Percentiles rank a stretch among this genome's conserved stretches.
Conservation (phyloP, 345 rosid species). For the Trapa bicornis region DNA sequence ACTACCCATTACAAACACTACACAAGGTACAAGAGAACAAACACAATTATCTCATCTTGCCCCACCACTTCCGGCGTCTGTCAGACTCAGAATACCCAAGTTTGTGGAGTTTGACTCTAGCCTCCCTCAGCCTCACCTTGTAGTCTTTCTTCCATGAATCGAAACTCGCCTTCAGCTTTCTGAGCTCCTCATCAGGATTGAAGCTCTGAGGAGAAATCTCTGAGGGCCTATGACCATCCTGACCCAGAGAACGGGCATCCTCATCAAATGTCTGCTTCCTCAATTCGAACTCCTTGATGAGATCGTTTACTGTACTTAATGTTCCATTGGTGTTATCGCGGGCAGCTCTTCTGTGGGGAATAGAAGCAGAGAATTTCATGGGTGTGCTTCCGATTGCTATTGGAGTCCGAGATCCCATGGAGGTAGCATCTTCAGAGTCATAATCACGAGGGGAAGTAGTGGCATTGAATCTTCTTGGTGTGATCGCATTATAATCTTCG, state of each 20-base stretch:
- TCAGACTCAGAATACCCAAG: slow-evolving; percentile 33
- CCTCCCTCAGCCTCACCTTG: slow-evolving; percentile 55
- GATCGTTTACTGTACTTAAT: slow-evolving; percentile 34
- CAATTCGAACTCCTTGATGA: slow-evolving; percentile 67
- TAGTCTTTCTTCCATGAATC: slow-evolving; percentile 87
- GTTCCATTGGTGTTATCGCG: slow-evolving; percentile 56
- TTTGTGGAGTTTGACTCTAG: slow-evolving; percentile 55
- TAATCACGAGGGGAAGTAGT: slow-evolving; percentile 44
- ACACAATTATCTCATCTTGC: slow-evolving; percentile 23
- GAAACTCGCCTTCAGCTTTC: slow-evolving; percentile 51
- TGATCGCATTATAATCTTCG: slow-evolving; percentile 31
- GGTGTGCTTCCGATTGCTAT: slow-evolving; percentile 46
- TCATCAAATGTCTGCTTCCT: slow-evolving; percentile 54
- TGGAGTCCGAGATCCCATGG: slow-evolving; percentile 53
- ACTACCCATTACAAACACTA: neutral
- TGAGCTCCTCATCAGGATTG: slow-evolving; percentile 47
- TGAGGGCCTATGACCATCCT: slow-evolving; percentile 19
- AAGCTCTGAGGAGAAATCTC: slow-evolving; percentile 19
- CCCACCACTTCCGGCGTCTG: slow-evolving; percentile 87
- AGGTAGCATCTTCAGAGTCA: slow-evolving; percentile 57
- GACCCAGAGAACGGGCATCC: slow-evolving; percentile 41
- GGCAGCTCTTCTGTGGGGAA: slow-evolving; percentile 26
- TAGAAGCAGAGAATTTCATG: slow-evolving; percentile 22
- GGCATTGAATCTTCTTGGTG: slow-evolving; percentile 40
- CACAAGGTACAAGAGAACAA: neutral